A percentile compares a stretch with the other conserved stretches of the same genome.
Conservation (phyloP, 805 yeast species). For the Priceomyces medius region DNA sequence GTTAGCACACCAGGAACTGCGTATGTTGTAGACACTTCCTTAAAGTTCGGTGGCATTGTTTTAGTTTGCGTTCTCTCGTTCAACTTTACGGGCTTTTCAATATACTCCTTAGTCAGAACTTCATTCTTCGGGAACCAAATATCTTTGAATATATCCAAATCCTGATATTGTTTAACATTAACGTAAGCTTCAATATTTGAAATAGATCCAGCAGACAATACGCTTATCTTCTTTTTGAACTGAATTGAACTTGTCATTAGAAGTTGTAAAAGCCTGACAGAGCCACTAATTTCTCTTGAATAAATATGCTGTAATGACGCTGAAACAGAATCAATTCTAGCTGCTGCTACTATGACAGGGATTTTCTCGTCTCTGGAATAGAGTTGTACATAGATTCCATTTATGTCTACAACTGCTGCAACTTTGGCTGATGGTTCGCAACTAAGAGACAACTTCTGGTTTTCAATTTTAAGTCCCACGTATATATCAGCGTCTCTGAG, state of each 20-base stretch:
- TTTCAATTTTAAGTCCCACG: conserved; percentile 61
- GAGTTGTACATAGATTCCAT: conserved; percentile 60
- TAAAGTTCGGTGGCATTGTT: conserved; percentile 46
- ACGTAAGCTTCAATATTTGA: conserved; percentile 60
- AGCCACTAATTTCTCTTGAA: conserved; percentile 86
- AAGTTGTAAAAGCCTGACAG: conserved; percentile 47
- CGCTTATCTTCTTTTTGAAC: conserved; percentile 37
- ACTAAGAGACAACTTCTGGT: conserved; percentile 73
- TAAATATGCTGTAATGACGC: conserved; percentile 86
- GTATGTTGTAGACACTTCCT: conserved; percentile 57
- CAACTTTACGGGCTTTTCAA: neutral
- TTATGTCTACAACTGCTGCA: conserved; percentile 76
- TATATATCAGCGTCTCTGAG: conserved; percentile 59
- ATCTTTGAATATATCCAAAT: conserved; percentile 76
- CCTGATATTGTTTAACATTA: conserved; percentile 84
- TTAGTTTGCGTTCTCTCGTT: conserved; percentile 19
- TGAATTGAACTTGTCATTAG: conserved; percentile 50
- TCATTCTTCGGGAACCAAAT: conserved; percentile 63
- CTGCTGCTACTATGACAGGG: conserved; percentile 38
- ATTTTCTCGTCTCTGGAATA: conserved; percentile 49
- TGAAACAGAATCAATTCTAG: conserved; percentile 53
- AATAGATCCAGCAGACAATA: conserved; percentile 52
- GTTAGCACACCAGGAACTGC: conserved; percentile 77
- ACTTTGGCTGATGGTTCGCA: conserved; percentile 95
- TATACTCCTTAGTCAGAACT: neutral